Base-by-base conservation (phyloP, 257 asterid species). In the Avicennia marina region DNA sequence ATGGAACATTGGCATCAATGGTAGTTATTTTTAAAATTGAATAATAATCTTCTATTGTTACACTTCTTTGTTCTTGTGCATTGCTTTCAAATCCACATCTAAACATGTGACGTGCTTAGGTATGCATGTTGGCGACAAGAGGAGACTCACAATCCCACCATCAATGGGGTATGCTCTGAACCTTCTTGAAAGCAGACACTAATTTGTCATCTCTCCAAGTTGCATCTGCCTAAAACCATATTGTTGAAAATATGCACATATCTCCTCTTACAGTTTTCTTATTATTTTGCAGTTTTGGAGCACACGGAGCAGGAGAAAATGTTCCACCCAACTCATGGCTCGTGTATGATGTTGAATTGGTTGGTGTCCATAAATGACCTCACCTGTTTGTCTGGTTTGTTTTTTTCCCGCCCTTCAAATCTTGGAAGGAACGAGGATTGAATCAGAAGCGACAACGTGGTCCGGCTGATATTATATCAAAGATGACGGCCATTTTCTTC, bases 301-400 rank as follows among this genome's bases (percentile, higher is more conserved):
- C 62, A 39, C 21, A 29, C n/a, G 88, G 65, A 45, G 39, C 31
- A 7, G 89, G 75, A 29, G 88, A 84, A 54, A 63, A 74, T 39
- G 57, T 83, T 38, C 96, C 96, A 9, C 98, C 98, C n/a, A 78
- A 85, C 78, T 81, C 98, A 9, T 87, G 96, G 98, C 70, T 90
- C 66, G 78, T 79, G 56, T 90, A 74, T 45, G 96, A 90, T 36
- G 53, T 90, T 33, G 90, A 87, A 65, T 76, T 90, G 80, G 74
- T 66, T 45, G 60, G 71, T 11, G 81, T 78, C 32, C 85, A 68
- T 20, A 48, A 41, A 64, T 76, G 63, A 62, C 16, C 50, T 42
- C 45, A 21, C 44, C 20, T 59, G n/a, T n/a, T n/a, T n/a, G n/a
- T 60, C 58, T 57, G 16, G 26, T 59, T 13, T 43, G 22, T n/a